Percentiles rank a stretch among this genome's conserved stretches.
These are phyloP conservation scores for Myrmaecium sp. DNA, from an alignment of 2,329 filamentous ascomycete species.

Conservation along the genomic window DNA sequence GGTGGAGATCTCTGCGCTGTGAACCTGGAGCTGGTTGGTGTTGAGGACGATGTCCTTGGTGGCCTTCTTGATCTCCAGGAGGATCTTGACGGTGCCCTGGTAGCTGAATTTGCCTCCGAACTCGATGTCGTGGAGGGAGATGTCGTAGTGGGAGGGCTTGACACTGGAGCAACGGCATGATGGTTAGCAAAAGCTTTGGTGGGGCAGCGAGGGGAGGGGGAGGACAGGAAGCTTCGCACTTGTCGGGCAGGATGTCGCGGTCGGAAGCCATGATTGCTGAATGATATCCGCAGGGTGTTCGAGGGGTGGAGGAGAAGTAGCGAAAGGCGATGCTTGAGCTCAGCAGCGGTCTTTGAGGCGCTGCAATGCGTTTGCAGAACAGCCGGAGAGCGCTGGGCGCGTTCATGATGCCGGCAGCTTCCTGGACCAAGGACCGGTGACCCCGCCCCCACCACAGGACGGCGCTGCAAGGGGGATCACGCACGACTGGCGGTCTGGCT, in stretches of 20 bases:
- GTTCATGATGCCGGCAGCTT: too few relatives aligned
- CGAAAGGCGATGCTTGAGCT: too few relatives aligned
- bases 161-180: slow-evolving; percentile 37
- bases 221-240: slow-evolving; percentile 15
- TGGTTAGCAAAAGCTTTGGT: slow-evolving; percentile 7
- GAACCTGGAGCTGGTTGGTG: slow-evolving; percentile 64
- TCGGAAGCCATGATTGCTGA: slow-evolving; percentile 26
- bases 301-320: too few relatives aligned
- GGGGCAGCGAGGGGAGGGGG: neutral
- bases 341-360: too few relatives aligned
- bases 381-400: too few relatives aligned
- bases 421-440: too few relatives aligned
- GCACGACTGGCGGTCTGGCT: too few relatives aligned
- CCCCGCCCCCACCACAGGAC: too few relatives aligned
- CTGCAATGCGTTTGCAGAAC: too few relatives aligned
- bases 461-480: too few relatives aligned
- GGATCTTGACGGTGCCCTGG: slow-evolving; percentile 71
- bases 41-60: slow-evolving; percentile 73
- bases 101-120: slow-evolving; percentile 58
- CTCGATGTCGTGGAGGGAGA: slow-evolving; percentile 69
- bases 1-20: slow-evolving; percentile 44
- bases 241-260: slow-evolving; percentile 27
- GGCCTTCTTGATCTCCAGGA: slow-evolving; percentile 51
- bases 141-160: slow-evolving; percentile 71
- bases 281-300: neutral